Base-by-base conservation (phyloP, 2,329 filamentous ascomycete species). In the Aspergillus uvarum region DNA sequence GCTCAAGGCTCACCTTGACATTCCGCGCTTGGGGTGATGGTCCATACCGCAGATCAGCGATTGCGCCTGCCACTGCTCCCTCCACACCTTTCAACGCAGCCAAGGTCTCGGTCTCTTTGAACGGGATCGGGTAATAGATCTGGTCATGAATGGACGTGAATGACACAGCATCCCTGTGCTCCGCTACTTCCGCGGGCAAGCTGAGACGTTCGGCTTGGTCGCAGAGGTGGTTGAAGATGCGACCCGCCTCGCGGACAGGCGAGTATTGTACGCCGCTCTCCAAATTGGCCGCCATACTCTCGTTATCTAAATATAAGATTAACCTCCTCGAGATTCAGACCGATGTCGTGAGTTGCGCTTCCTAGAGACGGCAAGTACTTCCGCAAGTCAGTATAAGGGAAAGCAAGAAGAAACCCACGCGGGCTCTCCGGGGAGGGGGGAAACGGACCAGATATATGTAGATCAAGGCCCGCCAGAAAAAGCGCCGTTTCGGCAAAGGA, bases 21-120 rank as follows among this genome's bases (percentile, higher is more conserved):
- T 68, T 65, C 2, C 74, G 70, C 51, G 73, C 74, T 50, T 80
- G 77, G 42, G 69, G 63, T 47, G 68, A 63, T 24, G 72, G 64
- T n/a, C 79, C 81, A 68, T 80, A 80, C 51, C 80, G 77, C 26
- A 88, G 71, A 68, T 87, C 79, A 10, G 82, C 84, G 60, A 89
- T 81, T 1, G 83, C 81, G n/a, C 82, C 82, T 3, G 84, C 85
- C n/a, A 85, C 78, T 44, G 82, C 80, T 5, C 82, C 86, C 66
- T 88, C 86, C 5, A 87, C 75, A 5, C 81, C 85, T 68, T 87
- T 87, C 63, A 88, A 74, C 3, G 85, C 81, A 7, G 80, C 79
- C 11, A 81, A 74, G 1, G 82, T 81, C 63, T 84, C 81, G 0
- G 81, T 83, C 67, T 82, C 80, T 62, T 83, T 83, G 63, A 83